A percentile compares a stretch with the other conserved stretches of the same genome.
Conservation (phyloP, 192 early-diverging fungal genomes). For the Chytriomyces sp. region DNA sequence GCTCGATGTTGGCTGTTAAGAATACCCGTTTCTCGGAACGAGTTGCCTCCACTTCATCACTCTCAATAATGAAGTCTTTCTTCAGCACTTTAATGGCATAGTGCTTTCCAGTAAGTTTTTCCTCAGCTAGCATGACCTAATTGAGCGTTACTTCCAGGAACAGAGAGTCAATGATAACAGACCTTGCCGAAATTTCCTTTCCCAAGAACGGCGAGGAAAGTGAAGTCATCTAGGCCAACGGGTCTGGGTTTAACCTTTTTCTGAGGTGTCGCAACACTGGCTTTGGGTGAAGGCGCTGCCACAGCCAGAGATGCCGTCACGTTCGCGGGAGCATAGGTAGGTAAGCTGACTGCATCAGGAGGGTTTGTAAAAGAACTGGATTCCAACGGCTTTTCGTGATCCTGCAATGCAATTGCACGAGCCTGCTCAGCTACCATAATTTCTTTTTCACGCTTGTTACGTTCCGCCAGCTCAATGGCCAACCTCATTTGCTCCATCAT, state of each 20-base stretch:
- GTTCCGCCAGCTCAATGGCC: conserved; percentile 71
- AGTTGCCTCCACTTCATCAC: conserved; percentile 96
- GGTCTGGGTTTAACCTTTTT: conserved; percentile 44
- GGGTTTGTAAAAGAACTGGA: not conserved
- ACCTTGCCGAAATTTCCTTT: conserved; percentile 99
- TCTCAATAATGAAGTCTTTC: conserved; percentile 97
- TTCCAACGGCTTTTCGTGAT: not conserved
- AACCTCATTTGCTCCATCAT: conserved; percentile 82
- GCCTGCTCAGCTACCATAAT: conserved; percentile 50
- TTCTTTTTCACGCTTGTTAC: conserved; percentile 49
- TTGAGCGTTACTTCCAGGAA: not conserved
- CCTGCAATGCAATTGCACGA: not conserved
- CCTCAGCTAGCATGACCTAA: conserved; percentile 93
- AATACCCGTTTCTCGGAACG: conserved; percentile 94
- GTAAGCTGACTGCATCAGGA: not conserved
- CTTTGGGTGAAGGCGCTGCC: not conserved
- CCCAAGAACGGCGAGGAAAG: conserved; percentile 91
- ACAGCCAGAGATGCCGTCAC: not conserved
- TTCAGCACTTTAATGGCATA: conserved; percentile 99
- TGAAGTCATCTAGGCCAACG: conserved; percentile 90
- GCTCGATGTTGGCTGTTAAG: conserved; percentile 84
- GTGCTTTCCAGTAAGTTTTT: conserved; percentile 75
- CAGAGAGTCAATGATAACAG: not conserved
- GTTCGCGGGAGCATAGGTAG: not conserved
- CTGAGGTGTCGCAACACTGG: not conserved